phyloP scores from a whole-genome alignment of 768 basidiomycete genomes.

The Kwoniella heveanensis region DNA sequence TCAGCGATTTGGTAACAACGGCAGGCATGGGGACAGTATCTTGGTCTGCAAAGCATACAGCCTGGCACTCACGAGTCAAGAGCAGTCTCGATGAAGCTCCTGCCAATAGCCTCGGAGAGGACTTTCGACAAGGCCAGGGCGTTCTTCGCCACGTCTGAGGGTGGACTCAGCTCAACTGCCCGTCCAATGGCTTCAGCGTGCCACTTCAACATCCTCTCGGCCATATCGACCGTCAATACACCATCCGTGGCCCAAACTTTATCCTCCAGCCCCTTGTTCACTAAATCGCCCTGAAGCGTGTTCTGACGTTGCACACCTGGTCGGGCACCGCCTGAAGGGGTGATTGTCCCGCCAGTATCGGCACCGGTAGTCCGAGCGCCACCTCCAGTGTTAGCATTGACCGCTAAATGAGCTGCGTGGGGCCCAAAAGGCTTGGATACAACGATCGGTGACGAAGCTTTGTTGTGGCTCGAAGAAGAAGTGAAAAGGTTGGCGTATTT shows the following conservation, averaged over 20 bases:
- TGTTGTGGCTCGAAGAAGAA: constrained; percentile 5
- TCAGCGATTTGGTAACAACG: constrained; percentile 3
- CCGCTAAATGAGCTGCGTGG: neutral
- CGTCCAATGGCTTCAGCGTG: constrained; percentile 96
- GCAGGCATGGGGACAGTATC: no score
- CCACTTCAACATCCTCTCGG: constrained; percentile 93
- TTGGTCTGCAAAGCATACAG: no score
- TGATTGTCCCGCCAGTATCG: constrained; percentile 51
- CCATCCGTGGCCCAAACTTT: constrained; percentile 80
- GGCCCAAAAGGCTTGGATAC: constrained; percentile 10
- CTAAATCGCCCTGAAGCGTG: constrained; percentile 28
- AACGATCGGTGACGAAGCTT: neutral
- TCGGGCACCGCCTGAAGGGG: constrained; percentile 19
- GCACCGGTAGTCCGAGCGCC: constrained; percentile 60
- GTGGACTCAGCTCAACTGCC: constrained; percentile 82
- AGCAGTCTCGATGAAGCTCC: constrained; percentile 84
- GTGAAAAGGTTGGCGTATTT: constrained; percentile 74
- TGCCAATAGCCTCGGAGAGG: constrained; percentile 80
- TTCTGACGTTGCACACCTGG: constrained; percentile 28
- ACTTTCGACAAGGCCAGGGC: constrained; percentile 79
- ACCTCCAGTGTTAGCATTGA: neutral
- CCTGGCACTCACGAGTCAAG: constrained; percentile 74
- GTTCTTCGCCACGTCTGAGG: constrained; percentile 88
- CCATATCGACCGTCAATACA: constrained; percentile 68
- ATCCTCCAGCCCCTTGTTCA: constrained; percentile 62